Evolutionary conservation across 441 rosid species (phyloP).

Genomic region (Adansonia gregorii): DNA sequence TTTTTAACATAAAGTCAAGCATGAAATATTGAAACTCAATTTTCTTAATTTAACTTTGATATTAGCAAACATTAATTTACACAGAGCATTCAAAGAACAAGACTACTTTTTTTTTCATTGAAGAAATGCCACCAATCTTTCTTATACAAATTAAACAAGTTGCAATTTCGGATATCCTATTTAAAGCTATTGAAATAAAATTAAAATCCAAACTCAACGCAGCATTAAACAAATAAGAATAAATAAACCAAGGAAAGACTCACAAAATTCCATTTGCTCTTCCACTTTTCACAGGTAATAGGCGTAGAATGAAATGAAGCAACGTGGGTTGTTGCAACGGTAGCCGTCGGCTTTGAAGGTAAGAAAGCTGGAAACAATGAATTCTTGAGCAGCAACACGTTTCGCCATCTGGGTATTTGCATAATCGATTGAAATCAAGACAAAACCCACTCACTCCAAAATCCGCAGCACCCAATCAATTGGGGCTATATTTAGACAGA

Average conservation of each 20-base stretch:
- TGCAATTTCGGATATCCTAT: background rate
- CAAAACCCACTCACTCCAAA: background rate
- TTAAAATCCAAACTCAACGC: background rate
- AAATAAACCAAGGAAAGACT: slow-evolving; percentile 26
- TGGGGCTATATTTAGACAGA: background rate
- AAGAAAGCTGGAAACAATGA: slow-evolving; percentile 38
- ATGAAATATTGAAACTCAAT: background rate
- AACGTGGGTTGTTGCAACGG: slow-evolving; percentile 28
- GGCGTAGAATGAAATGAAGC: slow-evolving; percentile 65
- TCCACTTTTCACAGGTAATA: slow-evolving; percentile 47
- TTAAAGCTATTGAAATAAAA: slow-evolving; percentile 10
- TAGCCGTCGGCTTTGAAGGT: slow-evolving; percentile 23
- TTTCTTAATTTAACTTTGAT: background rate
- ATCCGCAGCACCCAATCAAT: background rate
- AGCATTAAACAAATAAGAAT: background rate
- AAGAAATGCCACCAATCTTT: background rate
- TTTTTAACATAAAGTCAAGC: background rate
- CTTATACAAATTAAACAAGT: background rate
- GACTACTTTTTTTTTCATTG: background rate
- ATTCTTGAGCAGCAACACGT: slow-evolving; percentile 37
- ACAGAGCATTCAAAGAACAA: background rate
- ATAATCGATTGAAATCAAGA: slow-evolving; percentile 35
- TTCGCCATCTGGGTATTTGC: slow-evolving; percentile 64
- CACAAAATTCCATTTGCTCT: slow-evolving; percentile 49
- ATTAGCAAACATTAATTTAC: background rate